These are phyloP conservation scores for Pythium myriotylum DNA, from an alignment of 352 stramenopile species.

Conservation along the genomic window DNA sequence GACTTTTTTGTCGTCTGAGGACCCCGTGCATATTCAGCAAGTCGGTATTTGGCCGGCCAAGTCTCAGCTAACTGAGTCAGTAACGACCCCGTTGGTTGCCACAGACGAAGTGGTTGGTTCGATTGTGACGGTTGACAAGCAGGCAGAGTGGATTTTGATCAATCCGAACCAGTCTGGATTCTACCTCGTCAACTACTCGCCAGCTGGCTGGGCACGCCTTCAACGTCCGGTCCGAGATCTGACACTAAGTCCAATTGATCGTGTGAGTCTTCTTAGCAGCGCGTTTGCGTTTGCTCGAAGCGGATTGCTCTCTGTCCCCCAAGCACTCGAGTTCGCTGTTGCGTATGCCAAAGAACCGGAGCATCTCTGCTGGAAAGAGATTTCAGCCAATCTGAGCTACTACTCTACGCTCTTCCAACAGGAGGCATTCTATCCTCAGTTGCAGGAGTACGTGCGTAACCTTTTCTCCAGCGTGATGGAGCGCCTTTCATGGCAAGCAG, in stretches of 20 bases:
- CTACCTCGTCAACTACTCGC: conserved; percentile 93
- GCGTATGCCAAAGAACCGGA: conserved; percentile 66
- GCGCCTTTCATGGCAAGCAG: conserved; percentile 50
- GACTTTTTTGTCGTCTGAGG: conserved; percentile 56
- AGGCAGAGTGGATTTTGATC: conserved; percentile 92
- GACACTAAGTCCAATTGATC: conserved; percentile 80
- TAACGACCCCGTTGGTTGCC: conserved; percentile 39
- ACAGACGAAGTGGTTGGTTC: conserved; percentile 67
- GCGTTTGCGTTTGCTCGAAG: conserved; percentile 90
- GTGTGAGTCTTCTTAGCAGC: conserved; percentile 93
- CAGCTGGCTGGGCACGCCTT: conserved; percentile 84
- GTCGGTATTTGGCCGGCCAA: conserved; percentile 63
- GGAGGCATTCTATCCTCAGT: conserved; percentile 57
- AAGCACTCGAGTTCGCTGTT: conserved; percentile 68
- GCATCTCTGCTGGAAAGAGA: conserved; percentile 79
- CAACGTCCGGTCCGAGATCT: conserved; percentile 58
- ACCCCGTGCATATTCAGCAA: conserved; percentile 48
- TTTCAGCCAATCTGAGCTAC: conserved; percentile 63
- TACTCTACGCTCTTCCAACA: conserved; percentile 65
- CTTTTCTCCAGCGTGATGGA: conserved; percentile 63
- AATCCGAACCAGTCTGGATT: conserved; percentile 96
- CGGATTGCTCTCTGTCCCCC: conserved; percentile 51
- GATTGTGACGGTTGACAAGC: conserved; percentile 29
- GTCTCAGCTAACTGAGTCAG: conserved; percentile 22
- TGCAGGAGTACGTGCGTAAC: conserved; percentile 66